Base-by-base conservation (phyloP, 805 yeast genomes). In the Millerago galiae region DNA sequence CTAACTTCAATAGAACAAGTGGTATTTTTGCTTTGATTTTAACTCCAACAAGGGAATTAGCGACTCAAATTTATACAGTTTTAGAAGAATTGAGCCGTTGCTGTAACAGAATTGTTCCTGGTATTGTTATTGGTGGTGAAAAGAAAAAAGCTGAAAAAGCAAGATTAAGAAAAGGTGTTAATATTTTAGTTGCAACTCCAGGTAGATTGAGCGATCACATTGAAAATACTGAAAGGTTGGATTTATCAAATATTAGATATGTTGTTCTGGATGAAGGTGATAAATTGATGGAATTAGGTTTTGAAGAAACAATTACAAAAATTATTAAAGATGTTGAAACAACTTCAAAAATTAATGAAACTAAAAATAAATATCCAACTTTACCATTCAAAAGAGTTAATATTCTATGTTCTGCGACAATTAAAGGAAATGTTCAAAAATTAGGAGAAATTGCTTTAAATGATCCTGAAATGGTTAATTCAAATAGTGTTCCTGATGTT, bases 91-190 rank as follows among this genome's bases (percentile, higher is more conserved):
- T 93, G 27, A 71, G 81, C 32, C 73, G 83, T 42, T 78, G 90
- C 57, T 83, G 91, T 59, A 95, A 86, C 57, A 78, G 84, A 62
- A 74, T 93, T 34, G 99, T 95, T 5, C 97, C 99, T 1, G 96
- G 98, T 32, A 77, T 90, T 33, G 95, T 93, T 21, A 89, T 89
- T 65, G 99, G 99, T 58, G 99, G 99, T 47, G 99, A 93, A 60
- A 90, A 91, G 74, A 91, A 91, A 62, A 95, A 93, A 58, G 77
- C 95, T 2, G 99, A 93, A 62, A 93, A 93, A 72, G 97, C 98
- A 2, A 70, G 99, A 55, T 65, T 93, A 28, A 75, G 99, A 58
- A 91, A 91, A 61, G 99, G 99, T 50, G 95, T 90, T 28, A 93
- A 93, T 61, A 80, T 93, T 28, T 72, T 93, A n/a, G 95, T 93